These are phyloP conservation scores for Aspergillus melleus DNA, from an alignment of 2,329 filamentous ascomycete species.

Conservation along the genomic window DNA sequence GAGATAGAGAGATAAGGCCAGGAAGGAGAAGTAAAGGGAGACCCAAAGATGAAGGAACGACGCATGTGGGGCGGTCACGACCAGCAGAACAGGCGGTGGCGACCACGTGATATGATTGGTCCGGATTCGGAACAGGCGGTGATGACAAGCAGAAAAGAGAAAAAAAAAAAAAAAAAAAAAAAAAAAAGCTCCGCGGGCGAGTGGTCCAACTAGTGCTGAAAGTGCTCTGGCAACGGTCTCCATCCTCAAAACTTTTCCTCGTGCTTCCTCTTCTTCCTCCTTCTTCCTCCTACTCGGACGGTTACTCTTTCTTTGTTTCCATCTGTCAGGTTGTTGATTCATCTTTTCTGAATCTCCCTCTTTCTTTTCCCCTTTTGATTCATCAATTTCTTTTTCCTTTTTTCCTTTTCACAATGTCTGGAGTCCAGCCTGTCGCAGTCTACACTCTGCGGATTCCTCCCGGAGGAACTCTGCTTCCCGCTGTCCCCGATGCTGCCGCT, in stretches of 20 bases:
- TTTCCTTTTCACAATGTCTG: constrained; percentile 42
- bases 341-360: not conserved
- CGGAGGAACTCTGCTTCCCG: constrained; percentile 79
- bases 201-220: not conserved
- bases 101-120: not conserved
- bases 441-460: constrained; percentile 91
- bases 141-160: not conserved
- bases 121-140: not conserved
- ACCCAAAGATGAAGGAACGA: not conserved
- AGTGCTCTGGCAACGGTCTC: not conserved
- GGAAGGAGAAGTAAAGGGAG: not conserved
- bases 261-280: constrained; percentile 7
- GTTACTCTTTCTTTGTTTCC: not conserved
- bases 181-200: constrained; percentile 9
- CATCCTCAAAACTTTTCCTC: constrained; percentile 16
- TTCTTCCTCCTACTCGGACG: constrained; percentile 2
- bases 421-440: constrained; percentile 67
- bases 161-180: constrained; percentile 1
- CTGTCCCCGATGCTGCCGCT: constrained; percentile 74
- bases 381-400: constrained; percentile 2
- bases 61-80: constrained; percentile 13
- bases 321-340: not conserved
- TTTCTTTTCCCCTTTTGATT: not conserved
- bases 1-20: not conserved
- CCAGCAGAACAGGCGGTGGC: not conserved